These are phyloP conservation scores for Blastobotrys apis DNA, from an alignment of 1,139 yeast genomes.

Conservation along the genomic window DNA sequence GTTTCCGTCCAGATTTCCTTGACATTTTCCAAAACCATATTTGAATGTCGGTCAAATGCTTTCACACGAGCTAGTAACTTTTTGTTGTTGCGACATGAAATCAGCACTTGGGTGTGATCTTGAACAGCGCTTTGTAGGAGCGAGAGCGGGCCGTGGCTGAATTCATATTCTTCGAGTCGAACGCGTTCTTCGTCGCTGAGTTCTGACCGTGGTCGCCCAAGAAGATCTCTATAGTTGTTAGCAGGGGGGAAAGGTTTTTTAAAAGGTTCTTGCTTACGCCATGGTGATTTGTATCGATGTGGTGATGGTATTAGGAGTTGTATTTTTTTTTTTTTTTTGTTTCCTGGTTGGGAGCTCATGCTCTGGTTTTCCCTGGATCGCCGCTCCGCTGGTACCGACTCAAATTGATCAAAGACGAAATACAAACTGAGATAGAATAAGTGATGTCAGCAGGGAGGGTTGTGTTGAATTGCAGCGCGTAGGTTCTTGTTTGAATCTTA, in stretches of 20 bases:
- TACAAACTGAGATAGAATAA: too few relatives aligned
- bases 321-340: too few relatives aligned
- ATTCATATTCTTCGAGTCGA: constrained; percentile 84
- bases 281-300: constrained; percentile 2
- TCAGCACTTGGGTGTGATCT: constrained; percentile 70
- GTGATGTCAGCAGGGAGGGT: too few relatives aligned
- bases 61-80: constrained; percentile 84
- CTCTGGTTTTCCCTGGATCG: too few relatives aligned
- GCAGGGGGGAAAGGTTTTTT: neutral
- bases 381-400: too few relatives aligned
- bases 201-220: constrained; percentile 46
- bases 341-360: too few relatives aligned
- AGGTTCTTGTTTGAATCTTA: too few relatives aligned
- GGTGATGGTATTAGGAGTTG: neutral
- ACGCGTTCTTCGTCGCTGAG: constrained; percentile 75
- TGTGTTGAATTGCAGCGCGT: too few relatives aligned
- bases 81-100: constrained; percentile 89
- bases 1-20: constrained; percentile 87
- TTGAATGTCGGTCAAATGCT: constrained; percentile 95
- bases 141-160: constrained; percentile 86
- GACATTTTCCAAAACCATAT: constrained; percentile 87
- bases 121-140: constrained; percentile 76
- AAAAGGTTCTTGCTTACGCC: constrained; percentile 13
- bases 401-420: too few relatives aligned
- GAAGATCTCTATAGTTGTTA: constrained; percentile 23